These are phyloP conservation scores for Aspergillus clavatus DNA, from an alignment of 2,329 filamentous ascomycete species.

Conservation along the genomic window DNA sequence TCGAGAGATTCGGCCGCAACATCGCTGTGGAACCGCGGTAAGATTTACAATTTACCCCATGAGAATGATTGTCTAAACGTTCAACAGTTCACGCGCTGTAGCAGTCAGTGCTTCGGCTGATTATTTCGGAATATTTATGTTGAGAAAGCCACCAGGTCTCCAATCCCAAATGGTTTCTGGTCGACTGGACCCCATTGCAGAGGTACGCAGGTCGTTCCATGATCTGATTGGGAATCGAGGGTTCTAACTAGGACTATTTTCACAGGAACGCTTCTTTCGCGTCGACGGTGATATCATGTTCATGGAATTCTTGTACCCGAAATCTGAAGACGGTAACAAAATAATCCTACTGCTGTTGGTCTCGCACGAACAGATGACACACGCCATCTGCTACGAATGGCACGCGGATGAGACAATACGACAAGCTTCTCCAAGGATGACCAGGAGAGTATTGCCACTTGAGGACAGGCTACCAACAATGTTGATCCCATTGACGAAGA, in stretches of 20 bases:
- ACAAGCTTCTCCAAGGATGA: constrained; percentile 23
- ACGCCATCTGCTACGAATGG: constrained; percentile 51
- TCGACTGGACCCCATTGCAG: constrained; percentile 57
- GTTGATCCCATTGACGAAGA: constrained; percentile 66
- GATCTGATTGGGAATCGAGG: constrained; percentile 13
- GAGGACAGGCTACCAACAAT: constrained; percentile 58
- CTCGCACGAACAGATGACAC: constrained; percentile 40
- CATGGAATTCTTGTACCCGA: constrained; percentile 78
- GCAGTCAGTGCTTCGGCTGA: constrained; percentile 67
- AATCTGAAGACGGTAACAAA: constrained; percentile 59
- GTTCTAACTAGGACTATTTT: not conserved
- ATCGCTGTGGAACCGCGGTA: constrained; percentile 75
- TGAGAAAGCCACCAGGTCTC: constrained; percentile 55
- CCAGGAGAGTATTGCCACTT: constrained; percentile 28
- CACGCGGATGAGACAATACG: constrained; percentile 40
- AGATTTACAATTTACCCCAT: constrained; percentile 19
- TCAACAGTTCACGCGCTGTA: constrained; percentile 49
- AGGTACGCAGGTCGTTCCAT: constrained; percentile 37
- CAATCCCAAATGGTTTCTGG: constrained; percentile 46
- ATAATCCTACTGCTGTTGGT: constrained; percentile 70
- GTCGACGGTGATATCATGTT: constrained; percentile 74
- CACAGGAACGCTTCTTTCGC: constrained; percentile 44
- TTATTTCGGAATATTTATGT: constrained; percentile 66
- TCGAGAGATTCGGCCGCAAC: constrained; percentile 57
- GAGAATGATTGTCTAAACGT: constrained; percentile 9